phyloP scores from a whole-genome alignment of 306 rosid species.

The Vigna nakashimae region DNA sequence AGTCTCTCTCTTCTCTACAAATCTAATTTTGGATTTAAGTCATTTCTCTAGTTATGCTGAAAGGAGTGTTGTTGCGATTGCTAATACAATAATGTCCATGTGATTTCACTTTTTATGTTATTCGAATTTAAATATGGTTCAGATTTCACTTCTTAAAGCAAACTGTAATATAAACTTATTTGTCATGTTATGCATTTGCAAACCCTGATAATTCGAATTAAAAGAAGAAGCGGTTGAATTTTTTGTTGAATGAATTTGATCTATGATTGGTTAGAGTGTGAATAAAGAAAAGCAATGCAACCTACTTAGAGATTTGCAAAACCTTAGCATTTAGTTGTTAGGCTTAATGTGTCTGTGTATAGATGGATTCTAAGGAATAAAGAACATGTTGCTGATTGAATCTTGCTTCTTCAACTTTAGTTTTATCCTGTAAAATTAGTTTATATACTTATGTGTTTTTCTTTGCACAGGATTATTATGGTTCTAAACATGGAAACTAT shows the following conservation, averaged over 20 bases:
- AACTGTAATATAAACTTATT: not conserved
- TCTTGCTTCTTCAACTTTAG: conserved; percentile 21
- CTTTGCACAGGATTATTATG: conserved; percentile 71
- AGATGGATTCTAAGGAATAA: conserved; percentile 17
- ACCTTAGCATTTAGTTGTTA: conserved; percentile 22
- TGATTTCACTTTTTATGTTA: not conserved
- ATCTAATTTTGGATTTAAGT: conserved; percentile 24
- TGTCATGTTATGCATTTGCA: not conserved
- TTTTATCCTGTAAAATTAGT: conserved; percentile 28
- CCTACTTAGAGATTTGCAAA: conserved; percentile 22
- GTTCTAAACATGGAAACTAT: conserved; percentile 89
- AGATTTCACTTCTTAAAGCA: conserved; percentile 22
- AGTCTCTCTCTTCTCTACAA: conserved; percentile 52
- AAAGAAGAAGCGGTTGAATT: not conserved
- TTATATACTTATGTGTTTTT: conserved; percentile 25
- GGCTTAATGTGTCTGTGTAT: not conserved
- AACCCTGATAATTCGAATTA: not conserved
- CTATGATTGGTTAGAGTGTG: conserved; percentile 18
- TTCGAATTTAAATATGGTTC: conserved; percentile 1
- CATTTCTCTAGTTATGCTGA: not conserved
- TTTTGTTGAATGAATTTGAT: not conserved
- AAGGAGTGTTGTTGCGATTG: not conserved
- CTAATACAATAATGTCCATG: not conserved
- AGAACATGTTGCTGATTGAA: conserved; percentile 14
- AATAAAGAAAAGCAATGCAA: not conserved